phyloP scores from a whole-genome alignment of 495 filamentous ascomycete species.

The Neurospora sp. region DNA sequence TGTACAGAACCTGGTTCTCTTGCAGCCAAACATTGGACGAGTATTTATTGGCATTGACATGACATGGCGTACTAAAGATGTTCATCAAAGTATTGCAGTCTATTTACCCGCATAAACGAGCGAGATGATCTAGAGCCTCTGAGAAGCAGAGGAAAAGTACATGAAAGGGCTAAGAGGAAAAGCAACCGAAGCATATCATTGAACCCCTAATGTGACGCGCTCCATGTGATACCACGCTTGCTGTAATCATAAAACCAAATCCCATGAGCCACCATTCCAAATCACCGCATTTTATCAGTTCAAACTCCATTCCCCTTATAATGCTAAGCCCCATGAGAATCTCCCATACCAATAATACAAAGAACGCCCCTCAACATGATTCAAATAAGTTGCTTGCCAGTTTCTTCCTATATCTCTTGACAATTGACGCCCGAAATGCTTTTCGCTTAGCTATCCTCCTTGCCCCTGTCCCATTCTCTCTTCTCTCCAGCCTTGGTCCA shows the following conservation, averaged over 20 bases:
- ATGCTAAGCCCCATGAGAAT: not conserved
- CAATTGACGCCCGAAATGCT: not conserved
- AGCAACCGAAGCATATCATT: not conserved
- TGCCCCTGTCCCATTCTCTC: slow-evolving; percentile 69
- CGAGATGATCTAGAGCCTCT: not conserved
- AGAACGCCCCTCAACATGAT: not conserved
- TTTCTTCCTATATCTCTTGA: not conserved
- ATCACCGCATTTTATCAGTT: not conserved
- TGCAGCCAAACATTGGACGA: not conserved
- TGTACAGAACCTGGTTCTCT: not conserved
- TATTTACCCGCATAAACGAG: not conserved
- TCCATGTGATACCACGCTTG: not conserved
- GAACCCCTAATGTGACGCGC: not conserved
- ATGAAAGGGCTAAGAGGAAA: not conserved
- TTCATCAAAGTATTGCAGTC: no score
- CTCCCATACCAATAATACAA: not conserved
- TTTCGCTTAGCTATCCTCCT: not conserved
- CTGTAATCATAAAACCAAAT: not conserved
- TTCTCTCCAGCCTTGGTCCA: slow-evolving; percentile 73
- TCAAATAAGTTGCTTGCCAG: not conserved
- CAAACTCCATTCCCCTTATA: not conserved
- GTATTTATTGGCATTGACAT: not conserved
- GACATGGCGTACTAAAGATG: not conserved
- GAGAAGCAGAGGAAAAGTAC: not conserved
- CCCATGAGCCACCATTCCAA: not conserved